Percentiles rank a stretch among this genome's conserved stretches.
These are phyloP conservation scores for Parasarocladium wereldwijsianum DNA, from an alignment of 2,329 filamentous ascomycete genomes.

Conservation along the genomic window DNA sequence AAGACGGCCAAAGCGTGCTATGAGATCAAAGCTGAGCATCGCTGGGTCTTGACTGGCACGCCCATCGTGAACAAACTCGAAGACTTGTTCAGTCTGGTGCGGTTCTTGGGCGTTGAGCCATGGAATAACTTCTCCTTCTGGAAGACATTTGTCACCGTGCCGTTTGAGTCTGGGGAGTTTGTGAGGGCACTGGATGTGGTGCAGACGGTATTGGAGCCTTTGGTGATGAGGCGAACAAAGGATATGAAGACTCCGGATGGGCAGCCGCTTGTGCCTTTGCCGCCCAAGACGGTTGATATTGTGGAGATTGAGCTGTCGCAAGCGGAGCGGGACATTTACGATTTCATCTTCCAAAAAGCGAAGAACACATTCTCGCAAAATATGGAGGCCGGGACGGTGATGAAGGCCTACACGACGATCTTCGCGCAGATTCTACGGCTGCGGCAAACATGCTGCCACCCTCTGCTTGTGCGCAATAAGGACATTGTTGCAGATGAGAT, in stretches of 20 bases:
- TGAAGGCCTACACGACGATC: constrained; percentile 94
- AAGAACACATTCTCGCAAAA: constrained; percentile 77
- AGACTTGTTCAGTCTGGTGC: constrained; percentile 83
- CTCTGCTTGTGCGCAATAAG: constrained; percentile 73
- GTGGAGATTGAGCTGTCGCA: constrained; percentile 76
- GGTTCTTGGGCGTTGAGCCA: constrained; percentile 85
- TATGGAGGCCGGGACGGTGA: constrained; percentile 76
- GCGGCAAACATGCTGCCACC: constrained; percentile 89
- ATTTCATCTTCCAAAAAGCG: constrained; percentile 72
- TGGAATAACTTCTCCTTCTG: constrained; percentile 99
- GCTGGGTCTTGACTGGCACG: constrained; percentile 89
- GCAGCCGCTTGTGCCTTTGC: constrained; percentile 58
- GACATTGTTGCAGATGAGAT: constrained; percentile 77
- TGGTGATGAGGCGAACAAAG: constrained; percentile 92
- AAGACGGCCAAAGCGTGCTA: constrained; percentile 95
- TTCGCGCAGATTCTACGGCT: constrained; percentile 92
- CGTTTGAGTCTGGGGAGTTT: constrained; percentile 92
- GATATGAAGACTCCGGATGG: constrained; percentile 95
- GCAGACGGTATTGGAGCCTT: constrained; percentile 85
- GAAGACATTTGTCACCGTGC: constrained; percentile 96
- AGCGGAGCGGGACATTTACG: constrained; percentile 79
- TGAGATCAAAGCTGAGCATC: constrained; percentile 68
- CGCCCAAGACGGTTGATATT: constrained; percentile 68
- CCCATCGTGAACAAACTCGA: constrained; percentile 94
- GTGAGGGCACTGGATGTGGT: constrained; percentile 89